Evolutionary conservation across 2,329 filamentous ascomycete genomes (phyloP).

Genomic region (Aspergillus persii): DNA sequence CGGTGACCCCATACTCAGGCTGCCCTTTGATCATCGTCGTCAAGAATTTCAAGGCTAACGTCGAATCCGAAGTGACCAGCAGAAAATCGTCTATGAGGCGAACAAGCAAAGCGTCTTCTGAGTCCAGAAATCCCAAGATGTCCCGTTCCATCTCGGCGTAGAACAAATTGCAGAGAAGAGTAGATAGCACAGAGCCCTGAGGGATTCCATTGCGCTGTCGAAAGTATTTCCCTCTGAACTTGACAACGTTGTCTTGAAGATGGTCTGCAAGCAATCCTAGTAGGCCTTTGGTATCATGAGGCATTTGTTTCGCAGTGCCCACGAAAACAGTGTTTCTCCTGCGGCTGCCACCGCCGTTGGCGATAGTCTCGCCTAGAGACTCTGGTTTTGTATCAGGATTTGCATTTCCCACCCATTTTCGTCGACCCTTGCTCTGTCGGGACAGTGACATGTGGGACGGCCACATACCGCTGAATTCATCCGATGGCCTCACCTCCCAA

Average conservation of each 20-base stretch:
- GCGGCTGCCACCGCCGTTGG: slow-evolving; percentile 38
- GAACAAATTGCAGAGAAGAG: slow-evolving; percentile 89
- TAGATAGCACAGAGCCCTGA: slow-evolving; percentile 86
- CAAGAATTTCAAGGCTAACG: slow-evolving; percentile 70
- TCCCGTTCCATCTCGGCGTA: slow-evolving; percentile 81
- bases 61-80: slow-evolving; percentile 70
- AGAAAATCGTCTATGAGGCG: slow-evolving; percentile 92
- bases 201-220: slow-evolving; percentile 87
- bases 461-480: slow-evolving; percentile 24
- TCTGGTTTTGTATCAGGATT: slow-evolving; percentile 42
- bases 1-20: slow-evolving; percentile 73
- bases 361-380: slow-evolving; percentile 49
- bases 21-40: slow-evolving; percentile 76
- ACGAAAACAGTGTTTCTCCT: slow-evolving; percentile 72
- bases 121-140: slow-evolving; percentile 64
- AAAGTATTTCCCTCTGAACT: slow-evolving; percentile 84
- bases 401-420: slow-evolving; percentile 56
- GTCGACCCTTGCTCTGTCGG: slow-evolving; percentile 25
- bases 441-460: slow-evolving; percentile 7
- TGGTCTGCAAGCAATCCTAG: slow-evolving; percentile 73
- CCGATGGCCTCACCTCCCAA: slow-evolving; percentile 63
- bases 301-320: slow-evolving; percentile 61
- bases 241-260: slow-evolving; percentile 79
- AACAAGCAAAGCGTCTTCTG: slow-evolving; percentile 65
- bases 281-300: slow-evolving; percentile 58